Conservation (phyloP, 305 asterid species). For the Fraxinus angustifolia region DNA sequence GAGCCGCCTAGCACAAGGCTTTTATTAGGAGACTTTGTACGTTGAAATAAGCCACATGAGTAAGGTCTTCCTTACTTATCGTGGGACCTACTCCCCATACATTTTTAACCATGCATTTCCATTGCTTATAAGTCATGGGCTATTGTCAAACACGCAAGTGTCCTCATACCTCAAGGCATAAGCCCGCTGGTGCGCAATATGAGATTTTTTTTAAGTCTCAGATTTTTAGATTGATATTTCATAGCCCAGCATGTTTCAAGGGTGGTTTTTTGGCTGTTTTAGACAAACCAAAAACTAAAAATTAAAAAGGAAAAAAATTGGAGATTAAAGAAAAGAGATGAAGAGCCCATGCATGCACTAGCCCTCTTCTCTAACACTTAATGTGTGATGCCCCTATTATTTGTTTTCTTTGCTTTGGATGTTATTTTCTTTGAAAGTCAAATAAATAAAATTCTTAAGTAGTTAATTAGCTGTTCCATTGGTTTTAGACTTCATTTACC, state of each 20-base stretch:
- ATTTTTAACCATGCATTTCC: neutral
- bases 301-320: neutral
- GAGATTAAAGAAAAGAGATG: neutral
- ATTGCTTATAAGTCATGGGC: neutral
- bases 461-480: neutral
- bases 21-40: neutral
- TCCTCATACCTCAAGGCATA: neutral
- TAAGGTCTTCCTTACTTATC: neutral
- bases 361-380: neutral
- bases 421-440: neutral
- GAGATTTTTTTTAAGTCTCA: neutral
- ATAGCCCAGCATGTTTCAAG: neutral
- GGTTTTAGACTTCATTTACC: neutral
- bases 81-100: neutral
- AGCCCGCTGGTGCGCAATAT: neutral
- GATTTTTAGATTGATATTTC: neutral
- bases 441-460: neutral
- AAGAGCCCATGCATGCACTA: neutral
- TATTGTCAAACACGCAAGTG: neutral
- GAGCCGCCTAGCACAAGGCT: neutral
- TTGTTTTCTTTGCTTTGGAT: neutral
- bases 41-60: neutral
- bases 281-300: neutral
- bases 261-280: neutral
- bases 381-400: neutral